Base-by-base conservation (phyloP, 2,329 filamentous ascomycete genomes). In the Aspergillus udagawae region DNA sequence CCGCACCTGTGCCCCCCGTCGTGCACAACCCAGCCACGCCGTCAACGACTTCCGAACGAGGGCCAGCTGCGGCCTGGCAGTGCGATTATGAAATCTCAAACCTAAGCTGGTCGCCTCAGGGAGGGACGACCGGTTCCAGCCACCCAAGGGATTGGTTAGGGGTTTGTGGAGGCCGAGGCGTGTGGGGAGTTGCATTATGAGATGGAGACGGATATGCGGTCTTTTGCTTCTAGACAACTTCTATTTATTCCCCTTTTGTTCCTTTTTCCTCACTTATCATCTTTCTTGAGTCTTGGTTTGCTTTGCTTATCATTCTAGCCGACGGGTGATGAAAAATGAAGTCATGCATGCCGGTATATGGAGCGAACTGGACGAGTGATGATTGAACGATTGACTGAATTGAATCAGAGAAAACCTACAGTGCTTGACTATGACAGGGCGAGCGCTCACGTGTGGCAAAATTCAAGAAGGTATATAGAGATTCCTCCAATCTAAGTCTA, bases 1-100 rank as follows among this genome's bases (percentile, higher is more conserved):
- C 79, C 10, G 79, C 75, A 70, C 77, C 74, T 62, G 81, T 73
- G 67, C 51, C 69, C 75, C 82, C 60, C 72, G 61, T 58, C 20
- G 56, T 61, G 17, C 66, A 69, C 14, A 65, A 54, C 50, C 62
- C 64, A 1, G 65, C 61, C 14, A 57, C 65, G 6, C 58, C 69
- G 17, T 61, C 71, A 3, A 69, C 72, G 23, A 73, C 74, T 29
- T 65, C 66, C 14, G 77, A 79, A 56, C 73, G 77, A 20, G 76
- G 77, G 1, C 77, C 77, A 4, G 73, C 75, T 1, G 77, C 75
- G 6, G 73, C 71, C 23, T 79, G 77, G 77, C 70, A 77, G 54
- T 79, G 74, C 59, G 75, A 77, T 48, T 79, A 75, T 59, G 77
- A 79, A 65, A 70, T 79, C 5, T 75, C 75, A 25, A 79, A 79